A percentile compares a stretch with the other conserved stretches of the same genome.
Evolutionary conservation across 345 rosid species (phyloP).

Genomic region (Streptanthus diversifolius): DNA sequence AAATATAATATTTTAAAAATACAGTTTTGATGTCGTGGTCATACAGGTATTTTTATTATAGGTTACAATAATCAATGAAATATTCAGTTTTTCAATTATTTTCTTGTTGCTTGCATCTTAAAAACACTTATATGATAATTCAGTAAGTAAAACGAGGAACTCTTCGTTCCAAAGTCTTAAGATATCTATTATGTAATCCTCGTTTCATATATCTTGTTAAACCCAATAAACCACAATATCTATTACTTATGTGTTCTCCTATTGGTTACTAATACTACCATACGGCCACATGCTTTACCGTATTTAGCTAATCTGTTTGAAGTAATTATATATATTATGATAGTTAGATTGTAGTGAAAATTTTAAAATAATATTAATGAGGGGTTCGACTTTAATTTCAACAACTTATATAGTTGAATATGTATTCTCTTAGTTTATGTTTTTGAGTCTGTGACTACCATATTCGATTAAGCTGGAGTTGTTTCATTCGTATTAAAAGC

Average conservation of each 20-base stretch:
- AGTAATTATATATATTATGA: not conserved
- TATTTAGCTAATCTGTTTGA: not conserved
- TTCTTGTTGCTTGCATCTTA: slow-evolving; percentile 15
- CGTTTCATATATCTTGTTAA: not conserved
- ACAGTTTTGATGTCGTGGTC: not conserved
- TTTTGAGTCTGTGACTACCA: not conserved
- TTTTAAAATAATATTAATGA: not conserved
- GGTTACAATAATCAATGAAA: not conserved
- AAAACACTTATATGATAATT: not conserved
- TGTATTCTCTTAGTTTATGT: not conserved
- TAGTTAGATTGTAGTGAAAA: not conserved
- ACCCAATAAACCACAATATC: not conserved
- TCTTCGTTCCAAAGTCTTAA: not conserved
- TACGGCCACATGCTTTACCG: not conserved
- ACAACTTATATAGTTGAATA: not conserved
- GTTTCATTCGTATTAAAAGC: not conserved
- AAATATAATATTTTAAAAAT: not conserved
- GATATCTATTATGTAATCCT: slow-evolving; percentile 8
- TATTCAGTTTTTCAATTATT: not conserved
- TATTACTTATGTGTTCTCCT: not conserved
- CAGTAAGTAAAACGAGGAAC: not conserved
- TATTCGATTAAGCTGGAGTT: not conserved
- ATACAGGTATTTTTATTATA: slow-evolving; percentile 4
- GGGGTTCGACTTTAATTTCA: not conserved
- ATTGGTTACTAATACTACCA: not conserved